Evolutionary conservation across 345 rosid species (phyloP), one percentile per base, ranked within the genome.

Genomic region (Dimocarpus longan): DNA sequence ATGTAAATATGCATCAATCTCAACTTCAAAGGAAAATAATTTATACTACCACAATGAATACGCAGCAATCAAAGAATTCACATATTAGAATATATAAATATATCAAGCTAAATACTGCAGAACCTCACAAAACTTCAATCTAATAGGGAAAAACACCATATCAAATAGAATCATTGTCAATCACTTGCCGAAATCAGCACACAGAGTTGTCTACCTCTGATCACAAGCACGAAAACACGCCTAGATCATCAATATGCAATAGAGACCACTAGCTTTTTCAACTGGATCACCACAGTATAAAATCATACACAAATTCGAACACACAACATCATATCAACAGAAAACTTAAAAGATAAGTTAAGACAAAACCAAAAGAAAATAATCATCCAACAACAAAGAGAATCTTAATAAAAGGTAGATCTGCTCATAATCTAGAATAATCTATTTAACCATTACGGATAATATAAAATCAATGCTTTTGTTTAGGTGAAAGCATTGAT

Each of bases 381-480:
- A 66, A 66, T 21, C 26, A 54, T 44, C 24, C 10, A 68, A 21
- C 43, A 54, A 39, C 73, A 11, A 52, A 9, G 37, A 79, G 74
- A 66, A 79, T 57, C 82, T 56, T 40, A 50, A 28, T 18, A 52
- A 79, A 52, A 73, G 73, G 71, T 59, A 68, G 82, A 79, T 79
- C 78, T 44, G 74, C 24, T 44, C 9, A 67, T 57, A 79, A n/a
- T 67, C 32, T 54, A 67, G 40, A 76, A 46, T 66, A 67, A 72
- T 66, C 9, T 66, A 66, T 46, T 3, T 22, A 3, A 37, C 5
- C 70, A 16, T 66, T 44, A n/a, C 64, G 57, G 32, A 54, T 13
- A 22, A 79, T 18, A n/a, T 59, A 16, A 71, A 71, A 32, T 28
- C 3, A 74, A n/a, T n/a, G 42, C 7, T 70, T 70, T 21, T 6